Evolutionary conservation across 805 yeast genomes (phyloP).

Genomic region (Starmerella floris): DNA sequence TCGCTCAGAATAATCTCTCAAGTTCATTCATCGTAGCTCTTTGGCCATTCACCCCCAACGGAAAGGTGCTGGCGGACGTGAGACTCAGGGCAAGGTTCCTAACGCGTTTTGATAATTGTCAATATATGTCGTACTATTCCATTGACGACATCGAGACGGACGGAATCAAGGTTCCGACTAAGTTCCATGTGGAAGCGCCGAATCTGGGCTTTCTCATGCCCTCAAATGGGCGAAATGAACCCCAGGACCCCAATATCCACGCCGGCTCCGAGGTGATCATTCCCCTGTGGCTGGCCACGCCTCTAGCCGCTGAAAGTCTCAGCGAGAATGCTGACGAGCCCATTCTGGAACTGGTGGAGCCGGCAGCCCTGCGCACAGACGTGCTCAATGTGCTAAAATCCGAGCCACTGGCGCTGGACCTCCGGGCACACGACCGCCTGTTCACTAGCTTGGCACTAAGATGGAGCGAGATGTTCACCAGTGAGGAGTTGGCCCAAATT

Average conservation of each 20-base stretch:
- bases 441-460: slow-evolving; percentile 58
- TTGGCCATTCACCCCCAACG: no score
- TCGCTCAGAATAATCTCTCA: no score
- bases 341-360: slow-evolving; percentile 55
- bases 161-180: slow-evolving; percentile 54
- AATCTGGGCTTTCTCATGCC: slow-evolving; percentile 77
- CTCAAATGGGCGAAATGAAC: slow-evolving; percentile 16
- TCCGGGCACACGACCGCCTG: slow-evolving; percentile 50
- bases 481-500: slow-evolving; percentile 44
- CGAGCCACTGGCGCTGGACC: slow-evolving; percentile 50
- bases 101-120: not conserved
- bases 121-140: slow-evolving; percentile 23
- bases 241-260: slow-evolving; percentile 2
- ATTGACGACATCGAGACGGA: slow-evolving; percentile 30
- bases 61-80: no score
- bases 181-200: slow-evolving; percentile 63
- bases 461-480: slow-evolving; percentile 65
- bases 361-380: slow-evolving; percentile 49
- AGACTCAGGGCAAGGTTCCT: not conserved
- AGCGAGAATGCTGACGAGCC: slow-evolving; percentile 29
- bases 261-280: slow-evolving; percentile 37
- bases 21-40: no score
- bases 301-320: slow-evolving; percentile 44
- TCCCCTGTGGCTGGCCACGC: slow-evolving; percentile 81
- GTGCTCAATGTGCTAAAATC: slow-evolving; percentile 76